Conservation (phyloP, 768 basidiomycete genomes). For the Hygrocybe punicea region DNA sequence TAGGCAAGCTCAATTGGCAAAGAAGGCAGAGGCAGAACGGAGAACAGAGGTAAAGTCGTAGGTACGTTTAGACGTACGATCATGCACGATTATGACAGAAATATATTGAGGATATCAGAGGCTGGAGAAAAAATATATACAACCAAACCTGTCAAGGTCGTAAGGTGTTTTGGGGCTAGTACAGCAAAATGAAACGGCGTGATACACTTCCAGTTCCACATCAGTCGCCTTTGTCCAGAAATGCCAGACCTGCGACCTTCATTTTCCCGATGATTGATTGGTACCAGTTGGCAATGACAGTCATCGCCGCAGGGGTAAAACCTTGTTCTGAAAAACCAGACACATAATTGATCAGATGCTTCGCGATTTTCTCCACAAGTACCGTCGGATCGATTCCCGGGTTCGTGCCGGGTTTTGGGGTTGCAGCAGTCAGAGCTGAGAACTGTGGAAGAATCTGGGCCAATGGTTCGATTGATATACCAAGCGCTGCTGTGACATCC, state of each 20-base stretch:
- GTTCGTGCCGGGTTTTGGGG: constrained; percentile 20
- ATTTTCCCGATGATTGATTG: constrained; percentile 62
- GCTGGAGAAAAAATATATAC: too few species aligned
- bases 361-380: constrained; percentile 67
- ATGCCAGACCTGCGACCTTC: constrained; percentile 53
- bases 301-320: constrained; percentile 52
- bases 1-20: constrained; percentile 37
- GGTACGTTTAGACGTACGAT: background rate
- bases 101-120: too few species aligned
- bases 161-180: too few species aligned
- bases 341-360: constrained; percentile 73
- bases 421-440: constrained; percentile 40
- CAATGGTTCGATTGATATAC: constrained; percentile 77
- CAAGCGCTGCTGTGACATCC: constrained; percentile 70
- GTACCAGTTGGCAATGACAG: constrained; percentile 65
- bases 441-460: constrained; percentile 58
- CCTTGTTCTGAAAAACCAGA: constrained; percentile 57
- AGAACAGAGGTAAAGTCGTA: constrained; percentile 17
- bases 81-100: too few species aligned
- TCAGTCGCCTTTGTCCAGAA: constrained; percentile 45
- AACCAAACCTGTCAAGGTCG: too few species aligned
- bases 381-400: constrained; percentile 45
- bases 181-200: too few species aligned
- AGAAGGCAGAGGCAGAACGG: constrained; percentile 5
- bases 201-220: too few species aligned